Evolutionary conservation across 257 asterid species (phyloP).

Genomic region (Misopates orontium): DNA sequence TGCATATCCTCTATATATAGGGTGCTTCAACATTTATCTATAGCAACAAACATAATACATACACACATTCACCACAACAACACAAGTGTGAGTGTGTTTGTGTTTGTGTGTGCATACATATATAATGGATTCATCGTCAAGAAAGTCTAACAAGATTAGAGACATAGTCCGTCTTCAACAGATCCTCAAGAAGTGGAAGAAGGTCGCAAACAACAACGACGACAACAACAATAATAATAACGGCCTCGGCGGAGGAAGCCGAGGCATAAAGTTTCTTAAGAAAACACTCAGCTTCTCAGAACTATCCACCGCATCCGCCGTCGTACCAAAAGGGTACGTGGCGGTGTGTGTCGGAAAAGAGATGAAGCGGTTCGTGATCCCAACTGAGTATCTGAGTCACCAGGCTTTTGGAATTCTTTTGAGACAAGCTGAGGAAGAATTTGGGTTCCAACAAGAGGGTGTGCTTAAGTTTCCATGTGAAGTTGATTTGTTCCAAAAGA

Average conservation of each 20-base stretch:
- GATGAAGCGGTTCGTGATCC: conserved; percentile 65
- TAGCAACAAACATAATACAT: too few species aligned
- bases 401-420: conserved; percentile 56
- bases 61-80: background rate
- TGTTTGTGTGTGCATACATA: too few species aligned
- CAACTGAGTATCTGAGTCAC: conserved; percentile 62
- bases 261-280: conserved; percentile 77
- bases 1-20: too few species aligned
- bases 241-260: too few species aligned
- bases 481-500: conserved; percentile 52
- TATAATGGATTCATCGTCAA: conserved; percentile 37
- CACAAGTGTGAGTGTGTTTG: too few species aligned
- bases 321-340: conserved; percentile 70
- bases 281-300: conserved; percentile 79
- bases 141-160: conserved; percentile 73
- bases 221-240: background rate
- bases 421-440: conserved; percentile 83
- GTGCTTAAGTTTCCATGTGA: conserved; percentile 72
- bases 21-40: too few species aligned
- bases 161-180: conserved; percentile 88
- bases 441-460: conserved; percentile 82
- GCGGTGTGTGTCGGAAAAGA: conserved; percentile 71
- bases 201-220: conserved; percentile 40
- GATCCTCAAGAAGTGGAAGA: conserved; percentile 84
- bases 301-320: conserved; percentile 3